These are phyloP conservation scores for Scenedesmus sp. DNA, from an alignment of 163 green algal genomes.

Conservation along the genomic window DNA sequence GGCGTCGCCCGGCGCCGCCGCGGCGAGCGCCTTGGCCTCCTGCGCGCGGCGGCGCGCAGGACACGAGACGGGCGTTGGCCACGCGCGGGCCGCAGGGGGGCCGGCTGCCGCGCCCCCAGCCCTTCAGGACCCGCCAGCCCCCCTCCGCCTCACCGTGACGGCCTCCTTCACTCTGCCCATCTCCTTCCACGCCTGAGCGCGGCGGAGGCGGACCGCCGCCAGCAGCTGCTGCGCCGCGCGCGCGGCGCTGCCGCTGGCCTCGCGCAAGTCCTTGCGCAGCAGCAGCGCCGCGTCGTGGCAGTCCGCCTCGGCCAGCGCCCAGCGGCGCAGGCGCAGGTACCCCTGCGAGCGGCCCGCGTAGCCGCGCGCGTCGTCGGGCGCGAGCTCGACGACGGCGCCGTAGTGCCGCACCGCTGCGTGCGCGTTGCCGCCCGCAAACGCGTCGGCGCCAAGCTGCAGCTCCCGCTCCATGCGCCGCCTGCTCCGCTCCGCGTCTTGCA, in stretches of 20 bases:
- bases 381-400: background rate
- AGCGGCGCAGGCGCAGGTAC: background rate
- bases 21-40: conserved; percentile 20
- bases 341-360: conserved; percentile 35
- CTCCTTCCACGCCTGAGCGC: conserved; percentile 13
- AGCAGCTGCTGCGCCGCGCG: conserved; percentile 7
- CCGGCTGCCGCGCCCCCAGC: too few relatives aligned
- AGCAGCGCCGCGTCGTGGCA: conserved; percentile 2
- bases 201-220: background rate
- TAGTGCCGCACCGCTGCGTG: conserved; percentile 23
- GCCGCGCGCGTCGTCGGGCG: background rate
- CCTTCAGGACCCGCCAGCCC: too few relatives aligned
- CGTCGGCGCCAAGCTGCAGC: too few relatives aligned
- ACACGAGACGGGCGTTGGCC: too few relatives aligned
- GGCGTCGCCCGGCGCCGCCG: too few relatives aligned
- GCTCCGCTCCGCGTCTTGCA: too few relatives aligned
- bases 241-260: too few relatives aligned
- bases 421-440: background rate
- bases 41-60: background rate
- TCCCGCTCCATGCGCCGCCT: too few relatives aligned
- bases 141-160: background rate
- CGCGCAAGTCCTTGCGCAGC: too few relatives aligned
- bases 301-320: conserved; percentile 14
- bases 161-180: conserved; percentile 24
- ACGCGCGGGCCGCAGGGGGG: too few relatives aligned